Evolutionary conservation across 1,284 basidiomycete genomes (phyloP), one percentile per base, ranked within the genome.

Genomic region (Pterulicium gracile): DNA sequence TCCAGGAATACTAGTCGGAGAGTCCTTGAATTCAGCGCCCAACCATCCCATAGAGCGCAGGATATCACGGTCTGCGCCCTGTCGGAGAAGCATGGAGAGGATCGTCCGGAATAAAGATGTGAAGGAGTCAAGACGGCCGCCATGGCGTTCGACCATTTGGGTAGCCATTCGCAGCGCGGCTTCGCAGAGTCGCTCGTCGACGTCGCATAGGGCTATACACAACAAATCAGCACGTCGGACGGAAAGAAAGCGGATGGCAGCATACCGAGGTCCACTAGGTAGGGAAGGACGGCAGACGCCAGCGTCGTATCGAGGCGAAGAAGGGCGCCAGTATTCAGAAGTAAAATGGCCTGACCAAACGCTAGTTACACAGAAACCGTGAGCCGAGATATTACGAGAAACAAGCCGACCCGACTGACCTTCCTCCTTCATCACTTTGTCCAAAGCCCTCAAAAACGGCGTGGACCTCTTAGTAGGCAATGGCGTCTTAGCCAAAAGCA

Each of bases 191-290:
- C 4, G 20, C 17, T 39, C 44, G 39, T 45, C 14, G 19, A 34
- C 13, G 24, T 21, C 27, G 44, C 21, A 36, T 36, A 21, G 13
- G 20, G 42, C 19, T 22, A 21, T 10, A 41, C 7, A 7, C 7
- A 7, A 7, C 7, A 41, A 20, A 17, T 15, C 10, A 43, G 23
- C 4, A 43, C 20, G 13, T 43, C 10, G 5, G 14, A 18, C 22
- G 23, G 17, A 13, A 45, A 34, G n/a, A 17, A 17, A 39, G 36
- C 15, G 15, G 19, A 4, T 13, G 7, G 36, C 15, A 17, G 36
- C 63, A 32, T 54, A 75, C 76, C 69, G 42, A 70, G 55, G 47
- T 62, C 48, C 49, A 63, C 68, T 3, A 78, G 50, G 51, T 62
- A 68, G 20, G 58, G 54, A 22, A 69, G 52, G n/a, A 67, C 53